A percentile compares a stretch with the other conserved stretches of the same genome.
These are phyloP conservation scores for Candida saitoana DNA, from an alignment of 805 yeast species.

Conservation along the genomic window DNA sequence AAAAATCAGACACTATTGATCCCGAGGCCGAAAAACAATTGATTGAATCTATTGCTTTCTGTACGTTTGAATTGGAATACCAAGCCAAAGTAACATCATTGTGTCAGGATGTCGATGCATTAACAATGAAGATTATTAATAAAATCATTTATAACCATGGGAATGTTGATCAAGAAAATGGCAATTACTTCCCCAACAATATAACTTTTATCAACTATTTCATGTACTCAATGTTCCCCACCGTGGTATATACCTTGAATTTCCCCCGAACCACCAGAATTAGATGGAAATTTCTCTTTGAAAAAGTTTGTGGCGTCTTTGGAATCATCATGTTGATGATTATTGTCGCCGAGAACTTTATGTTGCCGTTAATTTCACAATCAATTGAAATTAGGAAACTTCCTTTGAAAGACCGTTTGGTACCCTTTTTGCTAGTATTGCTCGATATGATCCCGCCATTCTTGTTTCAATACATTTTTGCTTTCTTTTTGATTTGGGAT, in stretches of 20 bases:
- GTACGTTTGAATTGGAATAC: slow-evolving; percentile 63
- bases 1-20: slow-evolving; percentile 20
- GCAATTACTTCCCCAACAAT: slow-evolving; percentile 64
- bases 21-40: slow-evolving; percentile 26
- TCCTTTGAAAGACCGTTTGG: slow-evolving; percentile 43
- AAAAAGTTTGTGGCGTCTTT: slow-evolving; percentile 74
- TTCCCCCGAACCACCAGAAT: slow-evolving; percentile 73
- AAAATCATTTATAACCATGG: slow-evolving; percentile 4
- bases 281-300: slow-evolving; percentile 63
- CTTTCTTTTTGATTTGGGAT: slow-evolving; percentile 93
- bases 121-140: slow-evolving; percentile 5
- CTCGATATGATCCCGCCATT: slow-evolving; percentile 80
- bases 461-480: slow-evolving; percentile 66
- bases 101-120: slow-evolving; percentile 9
- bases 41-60: slow-evolving; percentile 56
- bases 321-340: slow-evolving; percentile 86
- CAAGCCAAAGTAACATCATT: slow-evolving; percentile 41
- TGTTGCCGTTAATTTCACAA: slow-evolving; percentile 68
- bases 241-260: slow-evolving; percentile 75
- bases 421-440: slow-evolving; percentile 53
- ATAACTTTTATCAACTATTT: slow-evolving; percentile 64
- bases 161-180: not conserved
- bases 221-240: slow-evolving; percentile 82
- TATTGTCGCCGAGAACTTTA: slow-evolving; percentile 64
- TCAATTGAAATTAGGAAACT: slow-evolving; percentile 52